Base-by-base conservation (phyloP, 768 basidiomycete species). In the Agrocybe pediades region DNA sequence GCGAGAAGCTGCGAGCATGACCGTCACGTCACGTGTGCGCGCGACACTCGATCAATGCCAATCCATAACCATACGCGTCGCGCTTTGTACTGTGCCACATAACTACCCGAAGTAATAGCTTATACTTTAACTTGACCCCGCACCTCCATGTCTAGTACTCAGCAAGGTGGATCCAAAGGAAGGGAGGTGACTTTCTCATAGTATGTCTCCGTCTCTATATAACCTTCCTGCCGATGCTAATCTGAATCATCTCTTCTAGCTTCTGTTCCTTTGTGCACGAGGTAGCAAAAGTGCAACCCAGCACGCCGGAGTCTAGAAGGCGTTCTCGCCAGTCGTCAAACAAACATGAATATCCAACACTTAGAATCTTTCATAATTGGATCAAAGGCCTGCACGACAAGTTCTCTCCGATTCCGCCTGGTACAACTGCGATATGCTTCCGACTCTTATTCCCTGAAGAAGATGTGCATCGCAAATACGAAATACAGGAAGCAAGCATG, bases 361-460 rank as follows among this genome's bases (percentile, higher is more conserved):
- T 78, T 3, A 53, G 62, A n/a, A 65, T 78, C 19, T 74, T 81
- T 40, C 57, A 58, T 2, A 70, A 64, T 44, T 87, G 84, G 84
- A 63, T 77, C 17, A 56, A 62, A 2, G 62, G 66, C 11, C 68
- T 87, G 26, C 75, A 67, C 52, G 57, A 43, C n/a, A 58, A 66
- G 15, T 82, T 76, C 61, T 63, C 68, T 11, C 81, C 83, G 13
- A 67, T 87, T 19, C 80, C 82, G 0, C 63, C 65, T 0, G 77
- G 80, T 3, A 85, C 83, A 0, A 83, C 85, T 8, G 73, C 77
- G 13, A 77, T 79, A 5, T 69, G 92, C 25, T 86, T 95, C 61
- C 81, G 84, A 6, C 68, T 94, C 4, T 71, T 96, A n/a, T 95
- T 95, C 63, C 93, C 95, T 0, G 86, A 95, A 55, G 85, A 92